Evolutionary conservation across 192 early-diverging fungal genomes (phyloP).

Genomic region (Mortierella antarctica): DNA sequence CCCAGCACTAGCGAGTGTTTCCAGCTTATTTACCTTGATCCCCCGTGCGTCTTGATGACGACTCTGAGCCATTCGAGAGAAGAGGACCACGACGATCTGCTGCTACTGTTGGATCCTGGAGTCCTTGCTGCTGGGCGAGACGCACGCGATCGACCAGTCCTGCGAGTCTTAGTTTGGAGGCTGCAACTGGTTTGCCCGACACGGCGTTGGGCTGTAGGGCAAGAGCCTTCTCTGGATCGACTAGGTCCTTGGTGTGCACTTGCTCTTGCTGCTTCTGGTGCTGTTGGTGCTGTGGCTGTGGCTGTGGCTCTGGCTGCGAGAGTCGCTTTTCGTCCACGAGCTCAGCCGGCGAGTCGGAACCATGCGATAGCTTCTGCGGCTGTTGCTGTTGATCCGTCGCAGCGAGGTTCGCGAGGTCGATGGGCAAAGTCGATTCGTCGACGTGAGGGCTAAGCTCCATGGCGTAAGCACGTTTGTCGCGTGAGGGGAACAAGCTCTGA

Average conservation of each 20-base stretch:
- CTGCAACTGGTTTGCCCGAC: background rate
- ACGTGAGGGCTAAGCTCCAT: slow-evolving; percentile 6
- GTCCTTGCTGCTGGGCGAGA: slow-evolving; percentile 12
- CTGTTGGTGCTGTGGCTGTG: slow-evolving; percentile 10
- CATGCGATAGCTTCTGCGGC: background rate
- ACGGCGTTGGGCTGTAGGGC: background rate
- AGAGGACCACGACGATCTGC: background rate
- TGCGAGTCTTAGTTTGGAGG: slow-evolving; percentile 9
- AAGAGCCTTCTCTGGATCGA: background rate
- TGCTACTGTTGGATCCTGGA: background rate
- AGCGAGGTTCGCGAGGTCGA: slow-evolving; percentile 17
- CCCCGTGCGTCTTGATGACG: no score
- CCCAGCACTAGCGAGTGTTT: no score
- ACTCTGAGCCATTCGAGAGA: no score
- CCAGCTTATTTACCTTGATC: no score
- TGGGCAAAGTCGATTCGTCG: slow-evolving; percentile 1
- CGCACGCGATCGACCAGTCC: slow-evolving; percentile 29
- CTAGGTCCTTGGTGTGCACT: background rate
- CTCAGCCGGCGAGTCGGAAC: no score
- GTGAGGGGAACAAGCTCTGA: background rate
- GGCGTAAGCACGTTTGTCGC: background rate
- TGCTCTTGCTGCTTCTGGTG: background rate
- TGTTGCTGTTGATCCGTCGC: slow-evolving; percentile 10
- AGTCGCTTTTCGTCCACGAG: background rate
- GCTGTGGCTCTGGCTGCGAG: slow-evolving; percentile 15